These are phyloP conservation scores for Fragosphaeria purpurea DNA, from an alignment of 2,329 filamentous ascomycete genomes.

Conservation along the genomic window DNA sequence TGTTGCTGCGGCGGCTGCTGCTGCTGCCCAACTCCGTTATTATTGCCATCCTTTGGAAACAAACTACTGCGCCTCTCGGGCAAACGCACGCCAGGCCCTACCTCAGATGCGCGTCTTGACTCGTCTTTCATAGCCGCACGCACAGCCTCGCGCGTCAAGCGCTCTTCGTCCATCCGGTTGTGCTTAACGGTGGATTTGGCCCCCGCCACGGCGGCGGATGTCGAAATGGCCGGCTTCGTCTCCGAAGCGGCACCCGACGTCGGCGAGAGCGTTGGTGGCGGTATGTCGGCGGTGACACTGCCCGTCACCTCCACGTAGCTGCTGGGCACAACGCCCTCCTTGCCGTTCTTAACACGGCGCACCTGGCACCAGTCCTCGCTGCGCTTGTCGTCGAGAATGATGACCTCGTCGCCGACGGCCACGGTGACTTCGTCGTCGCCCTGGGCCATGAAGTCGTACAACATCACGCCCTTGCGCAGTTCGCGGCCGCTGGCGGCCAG, in stretches of 20 bases:
- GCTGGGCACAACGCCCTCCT: conserved; percentile 91
- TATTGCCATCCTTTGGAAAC: conserved; percentile 54
- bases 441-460: conserved; percentile 96
- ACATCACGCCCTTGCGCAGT: conserved; percentile 73
- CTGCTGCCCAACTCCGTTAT: conserved; percentile 49
- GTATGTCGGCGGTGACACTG: conserved; percentile 34
- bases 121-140: conserved; percentile 50
- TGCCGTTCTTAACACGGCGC: conserved; percentile 77
- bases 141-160: conserved; percentile 70
- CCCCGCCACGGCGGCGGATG: conserved; percentile 40
- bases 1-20: conserved; percentile 41
- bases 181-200: conserved; percentile 63
- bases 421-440: conserved; percentile 96
- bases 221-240: conserved; percentile 32
- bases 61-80: conserved; percentile 72
- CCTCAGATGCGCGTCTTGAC: conserved; percentile 53
- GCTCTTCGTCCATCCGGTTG: conserved; percentile 68
- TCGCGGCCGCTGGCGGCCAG: conserved; percentile 60
- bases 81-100: conserved; percentile 67
- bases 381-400: conserved; percentile 79
- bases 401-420: conserved; percentile 77
- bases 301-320: conserved; percentile 90
- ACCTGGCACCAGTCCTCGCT: conserved; percentile 99
- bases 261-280: conserved; percentile 27
- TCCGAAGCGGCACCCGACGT: conserved; percentile 3